phyloP scores from a whole-genome alignment of 805 yeast species.

The Candida patagonica region DNA sequence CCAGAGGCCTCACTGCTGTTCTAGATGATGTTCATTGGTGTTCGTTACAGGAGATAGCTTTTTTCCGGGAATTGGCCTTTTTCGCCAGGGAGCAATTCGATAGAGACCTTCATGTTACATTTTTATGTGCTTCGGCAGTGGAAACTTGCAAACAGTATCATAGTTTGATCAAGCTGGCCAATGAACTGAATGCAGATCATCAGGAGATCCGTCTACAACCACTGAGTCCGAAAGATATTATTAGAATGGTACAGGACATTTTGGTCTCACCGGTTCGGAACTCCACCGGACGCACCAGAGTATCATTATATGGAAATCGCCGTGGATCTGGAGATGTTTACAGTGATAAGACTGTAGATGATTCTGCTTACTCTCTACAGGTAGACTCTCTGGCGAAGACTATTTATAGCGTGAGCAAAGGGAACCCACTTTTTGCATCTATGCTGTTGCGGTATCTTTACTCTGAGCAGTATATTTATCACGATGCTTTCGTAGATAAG shows the following conservation, averaged over 20 bases:
- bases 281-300: slow-evolving; percentile 3
- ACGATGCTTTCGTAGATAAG: slow-evolving; percentile 6
- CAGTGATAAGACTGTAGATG: background rate
- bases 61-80: slow-evolving; percentile 22
- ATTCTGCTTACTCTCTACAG: slow-evolving; percentile 8
- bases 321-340: background rate
- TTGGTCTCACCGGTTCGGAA: slow-evolving; percentile 1
- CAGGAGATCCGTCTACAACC: slow-evolving; percentile 18
- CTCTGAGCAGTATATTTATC: slow-evolving; percentile 14
- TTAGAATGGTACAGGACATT: slow-evolving; percentile 17
- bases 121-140: slow-evolving; percentile 23
- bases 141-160: slow-evolving; percentile 11
- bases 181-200: slow-evolving; percentile 16
- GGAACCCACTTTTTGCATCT: slow-evolving; percentile 18
- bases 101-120: slow-evolving; percentile 19
- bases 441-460: slow-evolving; percentile 14
- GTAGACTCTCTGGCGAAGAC: slow-evolving; percentile 16
- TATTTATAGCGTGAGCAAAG: slow-evolving; percentile 17
- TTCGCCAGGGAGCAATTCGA: slow-evolving; percentile 22
- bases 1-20: slow-evolving; percentile 36
- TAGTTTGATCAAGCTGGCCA: slow-evolving; percentile 14
- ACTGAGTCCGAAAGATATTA: slow-evolving; percentile 14
- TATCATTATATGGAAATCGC: background rate
- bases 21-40: slow-evolving; percentile 42
- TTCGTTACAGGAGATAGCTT: slow-evolving; percentile 24